Base-by-base conservation (phyloP, 148 eudicot genomes). In the Amaranthus palmeri region DNA sequence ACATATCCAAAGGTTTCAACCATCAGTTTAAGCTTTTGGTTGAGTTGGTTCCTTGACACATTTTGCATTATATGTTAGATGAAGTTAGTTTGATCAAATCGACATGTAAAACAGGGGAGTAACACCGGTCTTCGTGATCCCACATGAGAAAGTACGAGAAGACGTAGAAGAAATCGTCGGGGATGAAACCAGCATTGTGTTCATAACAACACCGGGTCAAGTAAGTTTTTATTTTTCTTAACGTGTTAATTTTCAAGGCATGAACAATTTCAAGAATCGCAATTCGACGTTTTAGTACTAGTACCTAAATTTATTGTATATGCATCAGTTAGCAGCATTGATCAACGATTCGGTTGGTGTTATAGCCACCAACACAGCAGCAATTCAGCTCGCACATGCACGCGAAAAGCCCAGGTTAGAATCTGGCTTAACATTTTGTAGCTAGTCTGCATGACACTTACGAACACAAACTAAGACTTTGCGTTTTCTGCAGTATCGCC, bases 171-270 rank as follows among this genome's bases (percentile, higher is more conserved):
- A 90, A 13, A 73, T 83, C 15, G 81, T 87, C 42, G 93, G 86
- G 49, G 86, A 85, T 13, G 88, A 93, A 67, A 76, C 96, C 45
- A 84, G 84, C 77, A 87, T 93, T 48, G 90, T 93, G 72, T 86
- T 90, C 57, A 90, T 93, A 67, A 87, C 95, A 7, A 93, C 98
- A 60, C 98, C 98, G 15, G 95, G 89, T 41, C 96, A 93, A 91
- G 98, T 90, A 75, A 56, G 74, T 63, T 40, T 45, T n/a, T 36
- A 15, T 36, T 44, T 52, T 17, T 18, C 64, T 46, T 9, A 63
- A 10, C 14, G 45, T 61, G 69, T 14, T 2, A 14, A 8, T 12
- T 14, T 57, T 12, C 36, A 46, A 42, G 17, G 46, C 41, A 64
- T 9, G 48, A 40, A 41, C 7, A 65, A 15, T 44, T 36, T 72